Evolutionary conservation across 1,284 basidiomycete genomes (phyloP).

Genomic region (Sanghuangporus baumii): DNA sequence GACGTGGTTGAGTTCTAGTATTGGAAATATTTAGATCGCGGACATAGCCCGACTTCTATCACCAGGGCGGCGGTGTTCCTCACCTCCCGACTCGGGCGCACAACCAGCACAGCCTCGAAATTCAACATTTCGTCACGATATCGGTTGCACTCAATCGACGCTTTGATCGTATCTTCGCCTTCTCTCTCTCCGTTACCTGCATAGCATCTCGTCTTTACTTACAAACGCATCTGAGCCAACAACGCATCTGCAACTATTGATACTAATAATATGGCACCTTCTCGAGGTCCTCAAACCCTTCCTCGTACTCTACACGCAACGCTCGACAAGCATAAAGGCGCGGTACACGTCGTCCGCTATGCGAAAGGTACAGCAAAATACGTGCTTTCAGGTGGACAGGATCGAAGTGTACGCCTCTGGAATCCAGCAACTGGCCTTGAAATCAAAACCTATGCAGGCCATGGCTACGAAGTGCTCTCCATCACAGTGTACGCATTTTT

Average conservation of each 20-base stretch:
- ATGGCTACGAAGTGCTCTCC: slow-evolving; percentile 92
- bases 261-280: slow-evolving; percentile 49
- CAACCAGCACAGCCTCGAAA: neutral
- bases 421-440: slow-evolving; percentile 81
- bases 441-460: slow-evolving; percentile 86
- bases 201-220: neutral
- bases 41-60: neutral
- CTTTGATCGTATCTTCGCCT: neutral
- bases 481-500: slow-evolving; percentile 64
- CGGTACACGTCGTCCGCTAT: slow-evolving; percentile 81
- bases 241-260: neutral
- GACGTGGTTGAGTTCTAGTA: neutral
- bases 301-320: slow-evolving; percentile 57
- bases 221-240: neutral
- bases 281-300: slow-evolving; percentile 52
- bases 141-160: neutral
- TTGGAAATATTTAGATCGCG: neutral
- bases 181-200: neutral
- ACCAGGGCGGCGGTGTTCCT: neutral
- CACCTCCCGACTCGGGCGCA: neutral
- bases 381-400: slow-evolving; percentile 86
- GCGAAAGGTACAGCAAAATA: slow-evolving; percentile 86
- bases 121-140: neutral
- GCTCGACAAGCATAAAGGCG: slow-evolving; percentile 64
- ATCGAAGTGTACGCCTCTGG: slow-evolving; percentile 87